These are phyloP conservation scores for Aegilops tauschii DNA, from an alignment of 176 grass and related monocot genomes.

Conservation along the genomic window DNA sequence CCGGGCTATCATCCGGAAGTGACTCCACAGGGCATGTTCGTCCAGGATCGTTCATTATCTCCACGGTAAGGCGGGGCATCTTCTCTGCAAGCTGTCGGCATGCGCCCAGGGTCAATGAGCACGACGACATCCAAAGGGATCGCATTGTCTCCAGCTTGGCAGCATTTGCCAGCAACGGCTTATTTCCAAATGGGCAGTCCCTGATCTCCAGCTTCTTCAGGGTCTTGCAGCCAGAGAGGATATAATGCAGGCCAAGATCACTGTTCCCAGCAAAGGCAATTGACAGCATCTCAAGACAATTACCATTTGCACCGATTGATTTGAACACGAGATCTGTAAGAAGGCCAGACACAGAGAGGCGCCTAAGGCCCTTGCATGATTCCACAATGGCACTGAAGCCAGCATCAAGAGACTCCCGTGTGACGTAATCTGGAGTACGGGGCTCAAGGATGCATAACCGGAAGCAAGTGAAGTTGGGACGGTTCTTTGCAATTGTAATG, in stretches of 20 bases:
- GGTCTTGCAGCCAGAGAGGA: constrained; percentile 75
- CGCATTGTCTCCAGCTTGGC: constrained; percentile 83
- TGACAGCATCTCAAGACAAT: constrained; percentile 71
- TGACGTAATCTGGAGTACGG: constrained; percentile 55
- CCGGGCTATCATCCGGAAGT: constrained; percentile 45
- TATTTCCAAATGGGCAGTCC: constrained; percentile 74
- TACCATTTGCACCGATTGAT: constrained; percentile 61
- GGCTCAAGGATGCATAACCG: constrained; percentile 67
- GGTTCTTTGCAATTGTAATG: constrained; percentile 56
- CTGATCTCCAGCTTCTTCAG: constrained; percentile 77
- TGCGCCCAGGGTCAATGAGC: constrained; percentile 56
- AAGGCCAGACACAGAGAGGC: constrained; percentile 62
- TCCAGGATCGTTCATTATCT: constrained; percentile 57
- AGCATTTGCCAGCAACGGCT: constrained; percentile 59
- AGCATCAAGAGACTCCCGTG: constrained; percentile 51
- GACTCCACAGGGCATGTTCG: constrained; percentile 34
- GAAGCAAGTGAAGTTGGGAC: constrained; percentile 64
- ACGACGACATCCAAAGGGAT: constrained; percentile 94
- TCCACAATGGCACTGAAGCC: constrained; percentile 72
- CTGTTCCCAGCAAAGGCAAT: constrained; percentile 63
- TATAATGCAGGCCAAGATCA: constrained; percentile 58
- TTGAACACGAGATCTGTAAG: constrained; percentile 65
- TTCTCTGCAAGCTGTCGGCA: constrained; percentile 59
- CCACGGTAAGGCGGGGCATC: constrained; percentile 67
- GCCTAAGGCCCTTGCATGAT: constrained; percentile 62